These are phyloP conservation scores for Cynara cardunculus DNA, from an alignment of 129 eudicot species.

Conservation along the genomic window DNA sequence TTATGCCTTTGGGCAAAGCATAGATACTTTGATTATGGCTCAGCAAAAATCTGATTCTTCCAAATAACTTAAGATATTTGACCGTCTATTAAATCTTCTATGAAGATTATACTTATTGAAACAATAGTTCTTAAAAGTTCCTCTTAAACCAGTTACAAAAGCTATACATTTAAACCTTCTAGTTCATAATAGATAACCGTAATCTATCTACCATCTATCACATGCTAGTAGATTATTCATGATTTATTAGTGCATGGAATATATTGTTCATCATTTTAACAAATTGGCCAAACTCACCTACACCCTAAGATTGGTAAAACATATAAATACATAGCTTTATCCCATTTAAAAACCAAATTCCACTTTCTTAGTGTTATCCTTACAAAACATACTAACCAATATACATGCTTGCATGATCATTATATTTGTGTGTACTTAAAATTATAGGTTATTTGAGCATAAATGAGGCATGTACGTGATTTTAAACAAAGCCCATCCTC, in stretches of 20 bases:
- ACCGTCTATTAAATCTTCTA: neutral
- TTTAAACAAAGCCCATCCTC: neutral
- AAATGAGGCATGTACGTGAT: neutral
- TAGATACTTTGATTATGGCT: neutral
- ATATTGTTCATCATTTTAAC: neutral
- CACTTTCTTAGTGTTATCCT: neutral
- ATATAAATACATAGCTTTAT: conserved; percentile 1
- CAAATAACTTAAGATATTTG: neutral
- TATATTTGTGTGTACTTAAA: too few species aligned
- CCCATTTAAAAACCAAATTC: neutral
- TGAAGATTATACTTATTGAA: neutral
- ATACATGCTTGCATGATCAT: neutral
- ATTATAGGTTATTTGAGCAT: neutral
- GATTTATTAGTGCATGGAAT: neutral
- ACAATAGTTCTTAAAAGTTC: neutral
- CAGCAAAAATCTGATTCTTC: neutral
- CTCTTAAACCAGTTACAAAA: neutral
- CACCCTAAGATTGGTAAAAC: neutral
- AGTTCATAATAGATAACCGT: neutral
- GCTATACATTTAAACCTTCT: neutral
- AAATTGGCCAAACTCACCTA: neutral
- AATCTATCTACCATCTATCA: neutral
- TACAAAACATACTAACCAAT: neutral
- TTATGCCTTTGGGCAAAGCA: neutral
- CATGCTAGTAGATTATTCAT: neutral